These are phyloP conservation scores for Boletus patriciae DNA, from an alignment of 768 basidiomycete species.

Conservation along the genomic window DNA sequence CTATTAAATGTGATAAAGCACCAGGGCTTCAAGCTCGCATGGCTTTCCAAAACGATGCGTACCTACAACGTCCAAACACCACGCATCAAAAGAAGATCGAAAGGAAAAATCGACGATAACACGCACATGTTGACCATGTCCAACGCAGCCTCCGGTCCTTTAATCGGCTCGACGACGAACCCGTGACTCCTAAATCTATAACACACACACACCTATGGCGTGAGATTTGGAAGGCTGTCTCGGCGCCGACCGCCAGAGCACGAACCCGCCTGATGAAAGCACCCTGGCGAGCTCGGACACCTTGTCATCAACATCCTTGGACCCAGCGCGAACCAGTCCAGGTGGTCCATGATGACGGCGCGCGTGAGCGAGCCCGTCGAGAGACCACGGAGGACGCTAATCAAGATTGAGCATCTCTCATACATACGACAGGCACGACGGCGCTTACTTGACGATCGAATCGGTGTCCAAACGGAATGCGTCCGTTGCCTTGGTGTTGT, in stretches of 20 bases:
- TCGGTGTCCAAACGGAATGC: too few relatives aligned
- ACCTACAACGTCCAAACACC: constrained; percentile 20
- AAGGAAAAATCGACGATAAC: not conserved
- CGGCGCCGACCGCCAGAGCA: constrained; percentile 66
- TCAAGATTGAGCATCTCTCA: too few relatives aligned
- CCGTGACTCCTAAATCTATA: constrained; percentile 52
- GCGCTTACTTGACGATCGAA: too few relatives aligned
- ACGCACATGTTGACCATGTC: constrained; percentile 72
- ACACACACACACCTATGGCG: not conserved
- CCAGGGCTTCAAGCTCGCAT: constrained; percentile 22
- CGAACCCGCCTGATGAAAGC: constrained; percentile 55
- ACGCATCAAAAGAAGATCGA: not conserved
- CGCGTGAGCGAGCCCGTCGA: constrained; percentile 47
- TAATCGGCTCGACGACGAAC: constrained; percentile 53
- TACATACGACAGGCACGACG: too few relatives aligned
- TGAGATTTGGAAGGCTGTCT: constrained; percentile 51
- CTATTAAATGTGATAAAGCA: not conserved
- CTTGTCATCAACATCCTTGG: constrained; percentile 51
- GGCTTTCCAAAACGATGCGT: constrained; percentile 36
- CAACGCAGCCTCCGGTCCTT: constrained; percentile 48
- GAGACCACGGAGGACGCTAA: constrained; percentile 47
- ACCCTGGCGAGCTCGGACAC: constrained; percentile 55
- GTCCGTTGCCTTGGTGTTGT: constrained; percentile 44
- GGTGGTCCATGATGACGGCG: constrained; percentile 81
- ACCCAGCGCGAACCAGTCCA: constrained; percentile 57